Conservation (phyloP, 2,329 filamentous ascomycete genomes). For the Penicillium aurantiogriseum region DNA sequence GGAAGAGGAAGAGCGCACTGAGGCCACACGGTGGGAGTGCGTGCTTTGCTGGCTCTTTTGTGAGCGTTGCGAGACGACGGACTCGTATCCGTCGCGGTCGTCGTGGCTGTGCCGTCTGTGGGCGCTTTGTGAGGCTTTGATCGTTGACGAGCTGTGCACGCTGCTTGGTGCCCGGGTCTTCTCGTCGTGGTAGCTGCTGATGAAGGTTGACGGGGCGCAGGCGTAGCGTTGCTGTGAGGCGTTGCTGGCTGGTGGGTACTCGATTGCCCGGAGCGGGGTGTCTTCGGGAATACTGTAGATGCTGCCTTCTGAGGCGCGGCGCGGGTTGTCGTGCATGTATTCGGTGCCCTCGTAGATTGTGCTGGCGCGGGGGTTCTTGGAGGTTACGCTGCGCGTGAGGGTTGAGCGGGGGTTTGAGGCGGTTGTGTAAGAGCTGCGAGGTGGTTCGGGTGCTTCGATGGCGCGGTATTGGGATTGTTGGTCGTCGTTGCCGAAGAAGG, state of each 20-base stretch:
- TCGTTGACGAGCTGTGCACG: conserved; percentile 38
- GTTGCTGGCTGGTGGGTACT: conserved; percentile 34
- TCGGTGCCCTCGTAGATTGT: conserved; percentile 44
- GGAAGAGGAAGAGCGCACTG: conserved; percentile 3
- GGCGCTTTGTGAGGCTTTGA: conserved; percentile 32
- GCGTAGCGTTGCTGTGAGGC: conserved; percentile 24
- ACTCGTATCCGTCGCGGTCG: conserved; percentile 25
- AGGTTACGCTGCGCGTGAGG: conserved; percentile 35
- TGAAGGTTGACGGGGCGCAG: conserved; percentile 40
- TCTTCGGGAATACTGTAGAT: conserved; percentile 36
- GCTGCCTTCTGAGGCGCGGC: conserved; percentile 40
- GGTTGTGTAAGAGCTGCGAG: conserved; percentile 23
- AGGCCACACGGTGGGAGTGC: conserved; percentile 6
- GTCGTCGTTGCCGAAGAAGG: conserved; percentile 9
- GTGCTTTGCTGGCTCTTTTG: conserved; percentile 24
- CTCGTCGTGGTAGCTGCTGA: conserved; percentile 43
- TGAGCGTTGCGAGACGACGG: conserved; percentile 16
- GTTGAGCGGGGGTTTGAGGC: conserved; percentile 31
- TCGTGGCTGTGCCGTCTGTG: conserved; percentile 21
- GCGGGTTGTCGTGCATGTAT: conserved; percentile 31
- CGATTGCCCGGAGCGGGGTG: conserved; percentile 41
- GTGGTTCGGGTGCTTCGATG: conserved; percentile 33
- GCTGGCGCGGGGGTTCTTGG: conserved; percentile 43
- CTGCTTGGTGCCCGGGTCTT: conserved; percentile 33
- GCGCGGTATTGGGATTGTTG: conserved; percentile 25